A percentile compares a stretch with the other conserved stretches of the same genome.
Conservation (phyloP, 2,329 filamentous ascomycete species). For the Alternaria dauci region DNA sequence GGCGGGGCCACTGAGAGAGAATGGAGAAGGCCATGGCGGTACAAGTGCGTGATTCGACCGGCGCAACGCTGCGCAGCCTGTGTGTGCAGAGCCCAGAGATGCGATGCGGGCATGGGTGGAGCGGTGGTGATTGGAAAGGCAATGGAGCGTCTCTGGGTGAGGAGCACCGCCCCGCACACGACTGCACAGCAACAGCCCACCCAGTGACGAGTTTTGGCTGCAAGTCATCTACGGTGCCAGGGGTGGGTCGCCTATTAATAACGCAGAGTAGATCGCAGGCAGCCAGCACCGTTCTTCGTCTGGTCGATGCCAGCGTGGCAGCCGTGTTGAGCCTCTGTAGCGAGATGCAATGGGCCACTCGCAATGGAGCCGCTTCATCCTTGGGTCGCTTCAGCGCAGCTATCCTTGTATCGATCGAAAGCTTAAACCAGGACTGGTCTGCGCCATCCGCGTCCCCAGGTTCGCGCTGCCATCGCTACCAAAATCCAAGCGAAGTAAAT, state of each 20-base stretch:
- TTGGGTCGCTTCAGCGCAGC: slow-evolving; percentile 7
- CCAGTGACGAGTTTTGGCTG: slow-evolving; percentile 18
- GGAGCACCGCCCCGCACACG: slow-evolving; percentile 10
- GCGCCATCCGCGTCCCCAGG: slow-evolving; percentile 29
- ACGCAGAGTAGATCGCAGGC: slow-evolving; percentile 35
- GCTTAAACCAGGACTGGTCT: slow-evolving; percentile 42
- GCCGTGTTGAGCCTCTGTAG: slow-evolving; percentile 33
- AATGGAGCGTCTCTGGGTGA: not conserved
- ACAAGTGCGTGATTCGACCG: slow-evolving; percentile 14
- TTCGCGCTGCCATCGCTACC: slow-evolving; percentile 32
- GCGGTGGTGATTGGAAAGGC: not conserved
- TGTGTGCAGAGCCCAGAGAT: slow-evolving; percentile 1
- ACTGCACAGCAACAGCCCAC: slow-evolving; percentile 3
- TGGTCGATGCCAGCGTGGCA: slow-evolving; percentile 35
- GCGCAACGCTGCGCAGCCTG: slow-evolving; percentile 1
- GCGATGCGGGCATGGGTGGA: not conserved
- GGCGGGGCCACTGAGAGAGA: slow-evolving; percentile 12
- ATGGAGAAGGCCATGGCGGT: slow-evolving; percentile 4
- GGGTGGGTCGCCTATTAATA: slow-evolving; percentile 34
- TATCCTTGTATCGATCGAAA: slow-evolving; percentile 39
- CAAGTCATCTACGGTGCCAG: slow-evolving; percentile 24
- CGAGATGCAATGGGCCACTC: slow-evolving; percentile 41
- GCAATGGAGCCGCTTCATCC: slow-evolving; percentile 23
- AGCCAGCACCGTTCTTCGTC: slow-evolving; percentile 21
- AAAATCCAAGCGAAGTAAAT: slow-evolving; percentile 29